Conservation (phyloP, 306 rosid genomes). For the apple (Malus domestica) region DNA sequence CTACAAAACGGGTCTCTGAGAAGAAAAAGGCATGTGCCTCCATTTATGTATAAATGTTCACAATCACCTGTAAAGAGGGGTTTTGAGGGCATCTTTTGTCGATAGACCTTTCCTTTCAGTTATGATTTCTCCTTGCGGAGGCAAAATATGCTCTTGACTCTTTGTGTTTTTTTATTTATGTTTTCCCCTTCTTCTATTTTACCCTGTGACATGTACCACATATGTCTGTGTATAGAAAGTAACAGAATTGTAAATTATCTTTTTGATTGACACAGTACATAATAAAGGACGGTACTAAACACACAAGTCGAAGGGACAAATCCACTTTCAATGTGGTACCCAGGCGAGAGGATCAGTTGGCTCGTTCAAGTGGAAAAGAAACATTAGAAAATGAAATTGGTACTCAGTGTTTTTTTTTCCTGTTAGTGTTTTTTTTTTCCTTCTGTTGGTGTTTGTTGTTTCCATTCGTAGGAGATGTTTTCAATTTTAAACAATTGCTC, state of each 20-base stretch:
- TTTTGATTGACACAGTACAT: slow-evolving; percentile 71
- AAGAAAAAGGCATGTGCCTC: slow-evolving; percentile 60
- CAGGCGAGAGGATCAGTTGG: slow-evolving; percentile 55
- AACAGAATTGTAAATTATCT: slow-evolving; percentile 3
- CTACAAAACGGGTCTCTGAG: slow-evolving; percentile 59
- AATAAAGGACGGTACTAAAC: slow-evolving; percentile 60
- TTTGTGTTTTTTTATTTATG: background rate
- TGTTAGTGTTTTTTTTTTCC: background rate
- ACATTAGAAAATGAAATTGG: slow-evolving; percentile 48
- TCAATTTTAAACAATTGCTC: background rate
- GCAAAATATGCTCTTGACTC: background rate
- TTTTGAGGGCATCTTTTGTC: background rate
- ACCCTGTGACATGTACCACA: background rate
- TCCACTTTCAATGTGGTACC: slow-evolving; percentile 49
- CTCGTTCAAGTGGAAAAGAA: slow-evolving; percentile 48
- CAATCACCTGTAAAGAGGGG: background rate
- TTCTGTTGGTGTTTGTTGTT: background rate
- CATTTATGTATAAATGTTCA: background rate
- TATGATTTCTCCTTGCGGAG: background rate
- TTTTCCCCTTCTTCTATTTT: background rate
- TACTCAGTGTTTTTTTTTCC: background rate
- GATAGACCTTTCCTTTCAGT: background rate
- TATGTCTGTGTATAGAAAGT: background rate
- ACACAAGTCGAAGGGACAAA: slow-evolving; percentile 51
- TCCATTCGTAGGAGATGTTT: background rate